These are phyloP conservation scores for Leavenworthia alabamica DNA, from an alignment of 345 rosid species.

Conservation along the genomic window DNA sequence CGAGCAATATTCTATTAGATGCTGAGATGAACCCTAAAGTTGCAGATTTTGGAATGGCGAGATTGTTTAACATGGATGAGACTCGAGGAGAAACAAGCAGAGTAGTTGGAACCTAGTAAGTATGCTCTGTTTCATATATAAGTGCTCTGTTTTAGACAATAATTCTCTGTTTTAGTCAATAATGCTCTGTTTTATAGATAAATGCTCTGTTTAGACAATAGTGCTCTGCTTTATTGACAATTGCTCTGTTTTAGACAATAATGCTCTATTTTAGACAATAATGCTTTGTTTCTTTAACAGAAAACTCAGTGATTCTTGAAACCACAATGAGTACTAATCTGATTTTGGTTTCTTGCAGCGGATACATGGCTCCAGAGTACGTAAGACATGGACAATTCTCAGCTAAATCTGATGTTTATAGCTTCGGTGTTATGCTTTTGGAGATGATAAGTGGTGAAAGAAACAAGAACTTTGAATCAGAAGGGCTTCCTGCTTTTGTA, in stretches of 20 bases:
- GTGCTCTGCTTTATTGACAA: too few relatives aligned
- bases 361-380: slow-evolving; percentile 57
- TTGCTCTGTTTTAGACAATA: neutral
- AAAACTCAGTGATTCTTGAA: neutral
- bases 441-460: slow-evolving; percentile 44
- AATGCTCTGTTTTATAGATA: neutral
- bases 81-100: slow-evolving; percentile 31
- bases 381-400: slow-evolving; percentile 41
- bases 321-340: neutral
- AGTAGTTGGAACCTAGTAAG: slow-evolving; percentile 41
- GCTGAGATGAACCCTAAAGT: slow-evolving; percentile 32
- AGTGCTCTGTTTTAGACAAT: neutral
- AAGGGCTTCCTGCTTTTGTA: slow-evolving; percentile 30
- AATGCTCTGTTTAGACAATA: neutral
- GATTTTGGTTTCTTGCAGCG: slow-evolving; percentile 24
- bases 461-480: slow-evolving; percentile 38
- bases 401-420: slow-evolving; percentile 42
- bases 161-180: too few relatives aligned
- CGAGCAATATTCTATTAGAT: slow-evolving; percentile 33
- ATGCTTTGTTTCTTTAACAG: neutral
- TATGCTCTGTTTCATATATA: neutral
- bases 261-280: neutral
- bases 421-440: slow-evolving; percentile 47
- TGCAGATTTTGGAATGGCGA: slow-evolving; percentile 38
- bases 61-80: slow-evolving; percentile 29